Base-by-base conservation (phyloP, 1,284 basidiomycete species). In the Heterobasidion annosum region DNA sequence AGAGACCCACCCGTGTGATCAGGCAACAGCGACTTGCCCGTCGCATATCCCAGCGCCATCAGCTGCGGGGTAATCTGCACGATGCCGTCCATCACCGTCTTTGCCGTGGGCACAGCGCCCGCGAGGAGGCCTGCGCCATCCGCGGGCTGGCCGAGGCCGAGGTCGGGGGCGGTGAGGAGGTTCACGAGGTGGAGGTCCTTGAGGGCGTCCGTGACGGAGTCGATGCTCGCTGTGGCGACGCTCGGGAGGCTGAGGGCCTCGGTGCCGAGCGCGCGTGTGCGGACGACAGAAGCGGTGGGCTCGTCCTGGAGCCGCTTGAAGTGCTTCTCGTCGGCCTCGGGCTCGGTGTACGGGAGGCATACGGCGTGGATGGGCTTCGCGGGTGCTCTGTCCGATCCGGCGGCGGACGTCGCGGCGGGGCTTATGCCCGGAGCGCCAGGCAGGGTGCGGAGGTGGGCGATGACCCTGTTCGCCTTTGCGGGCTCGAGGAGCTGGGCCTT, bases 21-120 rank as follows among this genome's bases (percentile, higher is more conserved):
- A 13, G 87, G 84, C n/a, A 77, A 51, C 25, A 90, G 67, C 1
- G 78, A 74, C 61, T 73, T 76, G 18, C 88, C 85, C 7, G 85
- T 85, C 10, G 87, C 86, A 65, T 81, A 90, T 8, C 88, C 86
- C 33, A 91, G 67, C 0, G 83, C 80, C 81, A 91, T 78, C 37
- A 91, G 73, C 62, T 88, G 78, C 0, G 87, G 86, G 0, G 87
- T 89, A 48, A 91, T 77, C 64, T 84, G 74, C 58, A 79, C 71
- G 15, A 88, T 70, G 5, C 88, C 88, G 8, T 81, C 71, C 34
- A 87, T 68, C 33, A 91, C 74, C 0, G 85, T 81, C 66, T 81
- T 81, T 4, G 88, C 76, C 0, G 84, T 88, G 2, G 88, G 89
- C 7, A 91, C 65, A 8, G 87, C 79, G 9, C 88, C 88, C 15